Conservation (phyloP, 495 filamentous ascomycete species). For the Aspergillus conjunctus region DNA sequence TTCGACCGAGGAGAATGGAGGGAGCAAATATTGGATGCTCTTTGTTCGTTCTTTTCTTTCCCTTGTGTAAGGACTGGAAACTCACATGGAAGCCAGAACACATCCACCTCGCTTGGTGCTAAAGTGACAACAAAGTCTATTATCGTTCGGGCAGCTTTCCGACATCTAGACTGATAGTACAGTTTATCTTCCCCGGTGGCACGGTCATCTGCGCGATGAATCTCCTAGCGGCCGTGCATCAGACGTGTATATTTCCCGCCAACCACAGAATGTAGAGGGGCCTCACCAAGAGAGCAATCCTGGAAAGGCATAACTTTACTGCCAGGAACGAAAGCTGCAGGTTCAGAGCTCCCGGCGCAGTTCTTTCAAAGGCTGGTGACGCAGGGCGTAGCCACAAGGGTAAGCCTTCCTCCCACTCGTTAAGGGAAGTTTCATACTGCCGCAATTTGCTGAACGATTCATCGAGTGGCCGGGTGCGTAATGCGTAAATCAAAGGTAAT, state of each 20-base stretch:
- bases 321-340: conserved; percentile 15
- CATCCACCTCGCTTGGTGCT: neutral
- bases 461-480: conserved; percentile 1
- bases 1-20: neutral
- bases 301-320: conserved; percentile 10
- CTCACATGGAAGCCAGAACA: conserved; percentile 9
- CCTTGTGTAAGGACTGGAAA: neutral
- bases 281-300: conserved; percentile 10
- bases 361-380: conserved; percentile 11
- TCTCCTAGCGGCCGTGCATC: neutral
- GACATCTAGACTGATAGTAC: conserved; percentile 13
- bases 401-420: conserved; percentile 13
- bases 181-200: conserved; percentile 11
- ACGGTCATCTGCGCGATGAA: conserved; percentile 5
- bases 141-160: conserved; percentile 7
- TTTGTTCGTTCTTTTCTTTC: neutral
- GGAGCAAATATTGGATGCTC: no score
- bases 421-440: conserved; percentile 12
- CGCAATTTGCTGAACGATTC: conserved; percentile 8
- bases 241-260: neutral
- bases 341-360: conserved; percentile 8
- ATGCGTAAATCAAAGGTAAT: conserved; percentile 8
- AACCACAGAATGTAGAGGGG: neutral
- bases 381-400: conserved; percentile 6
- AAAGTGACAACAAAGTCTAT: conserved; percentile 6